A percentile compares a stretch with the other conserved stretches of the same genome.
These are phyloP conservation scores for Phanerodontia chrysosporium DNA, from an alignment of 768 basidiomycete species.

Conservation along the genomic window DNA sequence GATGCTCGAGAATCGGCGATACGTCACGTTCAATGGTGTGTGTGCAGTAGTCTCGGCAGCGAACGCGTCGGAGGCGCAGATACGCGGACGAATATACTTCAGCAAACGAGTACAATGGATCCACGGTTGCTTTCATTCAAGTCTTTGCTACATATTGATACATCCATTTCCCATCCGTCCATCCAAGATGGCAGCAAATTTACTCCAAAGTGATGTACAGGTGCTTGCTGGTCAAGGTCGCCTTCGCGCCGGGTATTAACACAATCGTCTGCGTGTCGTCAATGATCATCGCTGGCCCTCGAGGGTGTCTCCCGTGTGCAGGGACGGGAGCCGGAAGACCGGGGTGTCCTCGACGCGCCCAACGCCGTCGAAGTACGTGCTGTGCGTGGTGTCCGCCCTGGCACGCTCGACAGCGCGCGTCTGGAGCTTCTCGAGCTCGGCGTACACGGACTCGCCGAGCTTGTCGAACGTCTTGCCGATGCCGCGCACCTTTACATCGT, in stretches of 20 bases:
- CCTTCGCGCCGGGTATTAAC: constrained; percentile 68
- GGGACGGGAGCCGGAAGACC: constrained; percentile 63
- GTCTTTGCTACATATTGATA: not conserved
- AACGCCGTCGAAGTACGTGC: constrained; percentile 79
- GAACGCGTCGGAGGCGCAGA: not conserved
- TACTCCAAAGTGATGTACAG: constrained; percentile 46
- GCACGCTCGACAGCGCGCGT: constrained; percentile 33
- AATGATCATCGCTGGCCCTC: constrained; percentile 88
- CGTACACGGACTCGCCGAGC: constrained; percentile 74
- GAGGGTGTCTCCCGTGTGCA: constrained; percentile 68
- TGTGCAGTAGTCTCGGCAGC: not conserved
- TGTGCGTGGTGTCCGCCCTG: constrained; percentile 50
- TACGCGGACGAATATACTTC: too few species aligned
- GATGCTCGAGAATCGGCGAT: not conserved
- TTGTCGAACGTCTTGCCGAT: constrained; percentile 87
- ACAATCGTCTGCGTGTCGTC: constrained; percentile 96
- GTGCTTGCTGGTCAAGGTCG: constrained; percentile 65
- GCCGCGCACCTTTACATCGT: constrained; percentile 91
- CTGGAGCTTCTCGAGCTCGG: constrained; percentile 58
- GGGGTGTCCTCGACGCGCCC: constrained; percentile 79
- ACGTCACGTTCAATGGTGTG: not conserved
- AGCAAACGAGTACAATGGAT: too few species aligned
- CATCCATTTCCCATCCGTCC: not conserved
- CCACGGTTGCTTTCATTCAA: not conserved
- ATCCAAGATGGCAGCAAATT: not conserved